A percentile compares a stretch with the other conserved stretches of the same genome.
Evolutionary conservation across 1,284 basidiomycete species (phyloP).

Genomic region (Sporisorium exsertum): DNA sequence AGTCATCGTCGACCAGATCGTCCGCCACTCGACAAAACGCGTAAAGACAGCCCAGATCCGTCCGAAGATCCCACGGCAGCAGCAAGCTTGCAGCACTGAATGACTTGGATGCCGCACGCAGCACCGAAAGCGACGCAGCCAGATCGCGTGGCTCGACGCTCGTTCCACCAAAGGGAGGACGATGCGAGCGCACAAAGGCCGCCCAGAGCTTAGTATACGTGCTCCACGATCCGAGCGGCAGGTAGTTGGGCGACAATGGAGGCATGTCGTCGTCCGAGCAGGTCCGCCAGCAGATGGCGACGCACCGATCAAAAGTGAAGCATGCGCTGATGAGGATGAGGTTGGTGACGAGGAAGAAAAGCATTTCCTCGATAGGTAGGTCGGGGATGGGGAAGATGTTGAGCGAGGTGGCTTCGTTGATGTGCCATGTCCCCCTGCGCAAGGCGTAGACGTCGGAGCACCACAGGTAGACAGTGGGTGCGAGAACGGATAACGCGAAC

Average conservation of each 20-base stretch:
- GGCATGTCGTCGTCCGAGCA: slow-evolving; percentile 1
- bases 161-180: not conserved
- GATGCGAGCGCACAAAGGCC: slow-evolving; percentile 45
- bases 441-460: slow-evolving; percentile 58
- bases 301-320: slow-evolving; percentile 63
- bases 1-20: slow-evolving; percentile 57
- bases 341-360: slow-evolving; percentile 67
- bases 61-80: slow-evolving; percentile 62
- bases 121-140: slow-evolving; percentile 26
- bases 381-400: slow-evolving; percentile 61
- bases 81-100: slow-evolving; percentile 58
- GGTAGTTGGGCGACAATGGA: slow-evolving; percentile 52
- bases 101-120: slow-evolving; percentile 53
- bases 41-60: slow-evolving; percentile 60
- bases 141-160: slow-evolving; percentile 39
- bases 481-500: slow-evolving; percentile 30
- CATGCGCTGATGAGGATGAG: slow-evolving; percentile 60
- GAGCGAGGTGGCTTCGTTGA: slow-evolving; percentile 56
- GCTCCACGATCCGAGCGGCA: slow-evolving; percentile 35
- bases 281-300: slow-evolving; percentile 48
- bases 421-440: slow-evolving; percentile 63
- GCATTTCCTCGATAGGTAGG: slow-evolving; percentile 64
- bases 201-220: slow-evolving; percentile 51
- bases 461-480: slow-evolving; percentile 56
- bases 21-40: slow-evolving; percentile 61